A percentile compares a stretch with the other conserved stretches of the same genome.
These are phyloP conservation scores for Licmophora abbreviata DNA, from an alignment of 108 stramenopile species.

Conservation along the genomic window DNA sequence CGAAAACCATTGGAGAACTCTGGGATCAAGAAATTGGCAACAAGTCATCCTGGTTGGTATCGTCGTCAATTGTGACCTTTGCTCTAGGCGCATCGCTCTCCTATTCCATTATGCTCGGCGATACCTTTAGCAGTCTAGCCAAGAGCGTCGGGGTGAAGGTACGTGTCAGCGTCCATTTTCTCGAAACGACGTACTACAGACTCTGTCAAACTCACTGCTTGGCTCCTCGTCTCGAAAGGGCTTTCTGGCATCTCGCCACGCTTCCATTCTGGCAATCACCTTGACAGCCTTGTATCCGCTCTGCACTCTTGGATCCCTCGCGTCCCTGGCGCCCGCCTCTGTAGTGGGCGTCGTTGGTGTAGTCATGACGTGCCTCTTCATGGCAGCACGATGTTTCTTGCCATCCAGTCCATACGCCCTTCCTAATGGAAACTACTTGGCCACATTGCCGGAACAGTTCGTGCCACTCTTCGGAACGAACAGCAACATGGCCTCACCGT, in stretches of 20 bases:
- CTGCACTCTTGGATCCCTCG: constrained; percentile 47
- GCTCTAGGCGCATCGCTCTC: constrained; percentile 73
- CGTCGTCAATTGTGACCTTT: constrained; percentile 55
- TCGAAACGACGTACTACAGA: neutral
- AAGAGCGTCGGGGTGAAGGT: constrained; percentile 20
- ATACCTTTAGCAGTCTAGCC: constrained; percentile 45
- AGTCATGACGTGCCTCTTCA: constrained; percentile 54
- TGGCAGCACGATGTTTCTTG: constrained; percentile 46
- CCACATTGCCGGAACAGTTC: constrained; percentile 22
- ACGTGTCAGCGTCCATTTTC: neutral
- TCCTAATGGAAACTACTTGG: constrained; percentile 12
- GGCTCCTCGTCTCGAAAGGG: too few species aligned
- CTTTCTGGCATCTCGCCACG: constrained; percentile 28
- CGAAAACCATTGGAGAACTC: constrained; percentile 61
- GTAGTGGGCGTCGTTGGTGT: constrained; percentile 57
- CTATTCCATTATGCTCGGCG: constrained; percentile 82
- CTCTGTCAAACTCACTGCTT: too few species aligned
- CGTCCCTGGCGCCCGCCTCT: constrained; percentile 61
- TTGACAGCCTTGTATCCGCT: constrained; percentile 55
- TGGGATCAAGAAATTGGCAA: constrained; percentile 72
- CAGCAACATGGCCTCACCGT: constrained; percentile 32
- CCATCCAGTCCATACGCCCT: constrained; percentile 42
- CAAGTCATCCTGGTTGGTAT: constrained; percentile 59
- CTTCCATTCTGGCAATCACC: constrained; percentile 45
- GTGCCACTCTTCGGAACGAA: constrained; percentile 52